phyloP scores from a whole-genome alignment of 768 basidiomycete species.

The Leccinum rimulosum region DNA sequence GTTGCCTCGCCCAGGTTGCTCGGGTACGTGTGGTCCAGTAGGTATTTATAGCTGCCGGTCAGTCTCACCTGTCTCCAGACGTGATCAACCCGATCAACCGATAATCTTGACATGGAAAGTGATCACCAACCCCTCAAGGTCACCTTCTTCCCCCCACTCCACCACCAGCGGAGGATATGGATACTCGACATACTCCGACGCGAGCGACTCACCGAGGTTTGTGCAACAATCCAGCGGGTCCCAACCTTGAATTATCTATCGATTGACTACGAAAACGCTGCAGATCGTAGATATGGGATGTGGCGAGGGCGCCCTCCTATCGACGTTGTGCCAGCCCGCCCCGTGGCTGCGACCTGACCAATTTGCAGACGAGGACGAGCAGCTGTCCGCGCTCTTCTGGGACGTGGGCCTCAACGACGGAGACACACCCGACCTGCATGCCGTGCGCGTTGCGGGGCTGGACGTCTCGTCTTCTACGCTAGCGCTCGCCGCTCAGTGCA shows the following conservation, averaged over 20 bases:
- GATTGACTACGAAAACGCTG: not conserved
- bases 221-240: slow-evolving; percentile 8
- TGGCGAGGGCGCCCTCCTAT: slow-evolving; percentile 74
- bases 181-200: slow-evolving; percentile 59
- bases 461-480: slow-evolving; percentile 61
- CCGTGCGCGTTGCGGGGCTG: slow-evolving; percentile 58
- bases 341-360: slow-evolving; percentile 53
- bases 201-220: slow-evolving; percentile 53
- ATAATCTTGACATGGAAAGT: slow-evolving; percentile 17
- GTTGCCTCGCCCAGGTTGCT: not conserved
- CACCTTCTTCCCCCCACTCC: slow-evolving; percentile 65
- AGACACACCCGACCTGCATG: slow-evolving; percentile 57
- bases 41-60: not conserved
- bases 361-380: slow-evolving; percentile 23
- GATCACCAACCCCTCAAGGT: slow-evolving; percentile 39
- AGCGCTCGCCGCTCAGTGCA: slow-evolving; percentile 48
- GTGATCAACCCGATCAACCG: slow-evolving; percentile 6
- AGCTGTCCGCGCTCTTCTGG: slow-evolving; percentile 20
- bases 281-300: slow-evolving; percentile 85
- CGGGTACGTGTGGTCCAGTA: not conserved
- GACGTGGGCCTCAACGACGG: slow-evolving; percentile 29
- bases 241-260: not conserved
- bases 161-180: slow-evolving; percentile 71
- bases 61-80: not conserved
- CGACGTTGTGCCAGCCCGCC: slow-evolving; percentile 69